Percentiles rank a stretch among this genome's conserved stretches.
Evolutionary conservation across 192 early-diverging fungal species (phyloP).

Genomic region (Jimgerdemannia flammicorona): DNA sequence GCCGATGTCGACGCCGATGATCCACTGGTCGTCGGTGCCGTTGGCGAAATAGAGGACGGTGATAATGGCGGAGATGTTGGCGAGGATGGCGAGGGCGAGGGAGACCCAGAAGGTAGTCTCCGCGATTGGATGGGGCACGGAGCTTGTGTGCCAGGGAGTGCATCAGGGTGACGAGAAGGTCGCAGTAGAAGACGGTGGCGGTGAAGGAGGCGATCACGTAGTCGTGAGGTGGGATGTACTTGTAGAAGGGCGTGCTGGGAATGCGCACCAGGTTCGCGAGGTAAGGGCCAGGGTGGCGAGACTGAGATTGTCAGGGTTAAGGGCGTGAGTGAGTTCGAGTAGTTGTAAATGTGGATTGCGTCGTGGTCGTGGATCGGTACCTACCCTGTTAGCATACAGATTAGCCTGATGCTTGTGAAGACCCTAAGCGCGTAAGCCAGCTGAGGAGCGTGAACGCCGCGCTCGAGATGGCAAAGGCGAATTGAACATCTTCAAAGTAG

Average conservation of each 20-base stretch:
- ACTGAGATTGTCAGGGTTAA: conserved; percentile 26
- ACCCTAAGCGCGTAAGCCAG: too few relatives aligned
- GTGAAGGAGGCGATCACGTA: conserved; percentile 18
- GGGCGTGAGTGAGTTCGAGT: conserved; percentile 16
- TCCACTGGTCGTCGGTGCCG: too few relatives aligned
- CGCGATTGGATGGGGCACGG: conserved; percentile 8
- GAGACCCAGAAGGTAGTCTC: conserved; percentile 6
- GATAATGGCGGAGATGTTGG: too few relatives aligned
- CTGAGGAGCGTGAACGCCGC: too few relatives aligned
- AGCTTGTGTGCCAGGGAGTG: conserved; percentile 16
- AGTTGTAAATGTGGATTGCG: conserved; percentile 11
- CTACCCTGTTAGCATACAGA: too few relatives aligned
- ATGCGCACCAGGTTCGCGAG: conserved; percentile 19
- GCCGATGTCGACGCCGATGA: too few relatives aligned
- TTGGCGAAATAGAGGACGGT: too few relatives aligned
- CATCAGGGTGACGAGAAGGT: conserved; percentile 26
- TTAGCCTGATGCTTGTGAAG: too few relatives aligned
- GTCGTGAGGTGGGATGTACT: conserved; percentile 24
- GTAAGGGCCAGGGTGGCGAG: conserved; percentile 18
- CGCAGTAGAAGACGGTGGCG: conserved; percentile 27
- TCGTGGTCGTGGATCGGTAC: too few relatives aligned
- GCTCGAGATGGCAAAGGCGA: too few relatives aligned
- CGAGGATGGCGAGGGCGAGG: too few relatives aligned
- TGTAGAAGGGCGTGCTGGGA: conserved; percentile 13
- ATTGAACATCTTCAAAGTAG: too few relatives aligned